Conservation (phyloP, 208 protist species). For the Vickermania ingenoplastis region DNA sequence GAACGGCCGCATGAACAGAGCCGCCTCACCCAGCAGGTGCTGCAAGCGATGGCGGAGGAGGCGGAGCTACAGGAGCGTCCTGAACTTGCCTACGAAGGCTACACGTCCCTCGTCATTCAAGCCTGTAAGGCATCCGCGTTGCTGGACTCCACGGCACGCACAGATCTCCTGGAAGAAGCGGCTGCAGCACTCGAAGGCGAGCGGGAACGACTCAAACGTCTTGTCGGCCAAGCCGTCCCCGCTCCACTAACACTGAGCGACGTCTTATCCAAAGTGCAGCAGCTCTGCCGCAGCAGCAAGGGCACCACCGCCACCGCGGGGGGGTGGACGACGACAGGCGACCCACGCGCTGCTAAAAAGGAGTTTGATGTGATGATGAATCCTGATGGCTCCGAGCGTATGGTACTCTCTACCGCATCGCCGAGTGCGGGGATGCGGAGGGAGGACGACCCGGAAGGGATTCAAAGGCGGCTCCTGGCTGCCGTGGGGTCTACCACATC, state of each 20-base stretch:
- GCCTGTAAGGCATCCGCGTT: constrained; percentile 30
- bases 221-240: constrained; percentile 32
- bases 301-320: too few relatives aligned
- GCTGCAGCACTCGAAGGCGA: constrained; percentile 23
- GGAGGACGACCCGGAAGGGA: background rate
- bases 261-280: constrained; percentile 15
- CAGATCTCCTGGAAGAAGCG: constrained; percentile 15
- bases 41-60: constrained; percentile 43
- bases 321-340: too few relatives aligned
- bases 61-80: constrained; percentile 40
- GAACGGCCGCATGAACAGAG: constrained; percentile 13
- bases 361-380: background rate
- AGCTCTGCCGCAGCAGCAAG: background rate
- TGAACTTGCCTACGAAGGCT: constrained; percentile 51
- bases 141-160: constrained; percentile 10
- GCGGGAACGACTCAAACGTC: constrained; percentile 13
- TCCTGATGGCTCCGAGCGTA: background rate
- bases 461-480: too few relatives aligned
- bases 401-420: background rate
- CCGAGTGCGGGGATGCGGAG: background rate
- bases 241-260: constrained; percentile 16
- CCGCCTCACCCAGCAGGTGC: constrained; percentile 12
- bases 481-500: background rate
- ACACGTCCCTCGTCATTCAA: constrained; percentile 45
- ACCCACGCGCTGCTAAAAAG: background rate